A percentile compares a stretch with the other conserved stretches of the same genome.
Evolutionary conservation across 225 moss, liverwort and hornwort species (phyloP).

Genomic region (Physcomitrellopsis africana): DNA sequence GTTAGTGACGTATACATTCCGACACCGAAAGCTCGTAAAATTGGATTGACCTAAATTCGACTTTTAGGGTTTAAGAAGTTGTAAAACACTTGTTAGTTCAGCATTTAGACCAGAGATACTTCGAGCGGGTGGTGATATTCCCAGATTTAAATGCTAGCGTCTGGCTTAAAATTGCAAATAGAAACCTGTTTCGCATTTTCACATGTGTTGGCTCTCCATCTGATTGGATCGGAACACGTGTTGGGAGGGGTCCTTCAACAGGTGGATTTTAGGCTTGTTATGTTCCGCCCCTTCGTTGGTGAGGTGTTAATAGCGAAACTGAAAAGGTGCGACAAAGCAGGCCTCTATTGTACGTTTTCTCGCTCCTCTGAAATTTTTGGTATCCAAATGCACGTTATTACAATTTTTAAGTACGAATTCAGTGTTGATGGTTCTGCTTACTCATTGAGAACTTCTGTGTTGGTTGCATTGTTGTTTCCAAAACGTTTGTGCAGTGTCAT

Average conservation of each 20-base stretch:
- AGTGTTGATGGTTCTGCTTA: neutral
- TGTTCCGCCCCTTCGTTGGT: slow-evolving; percentile 96
- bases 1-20: too few species aligned
- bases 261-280: slow-evolving; percentile 91
- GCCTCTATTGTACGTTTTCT: slow-evolving; percentile 77
- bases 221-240: neutral
- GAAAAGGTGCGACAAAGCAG: slow-evolving; percentile 89
- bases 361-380: neutral
- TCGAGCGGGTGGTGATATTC: too few species aligned
- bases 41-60: neutral
- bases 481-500: slow-evolving; percentile 59
- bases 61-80: neutral
- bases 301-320: slow-evolving; percentile 90
- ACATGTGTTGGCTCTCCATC: neutral
- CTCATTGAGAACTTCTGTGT: neutral
- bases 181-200: slow-evolving; percentile 11
- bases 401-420: neutral
- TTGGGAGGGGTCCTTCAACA: slow-evolving; percentile 31
- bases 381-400: neutral
- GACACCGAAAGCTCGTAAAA: neutral
- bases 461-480: slow-evolving; percentile 20
- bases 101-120: too few species aligned
- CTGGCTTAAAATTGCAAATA: neutral
- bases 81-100: neutral
- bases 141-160: too few species aligned